phyloP scores from a whole-genome alignment of 345 rosid genomes.

The Populus tremula region DNA sequence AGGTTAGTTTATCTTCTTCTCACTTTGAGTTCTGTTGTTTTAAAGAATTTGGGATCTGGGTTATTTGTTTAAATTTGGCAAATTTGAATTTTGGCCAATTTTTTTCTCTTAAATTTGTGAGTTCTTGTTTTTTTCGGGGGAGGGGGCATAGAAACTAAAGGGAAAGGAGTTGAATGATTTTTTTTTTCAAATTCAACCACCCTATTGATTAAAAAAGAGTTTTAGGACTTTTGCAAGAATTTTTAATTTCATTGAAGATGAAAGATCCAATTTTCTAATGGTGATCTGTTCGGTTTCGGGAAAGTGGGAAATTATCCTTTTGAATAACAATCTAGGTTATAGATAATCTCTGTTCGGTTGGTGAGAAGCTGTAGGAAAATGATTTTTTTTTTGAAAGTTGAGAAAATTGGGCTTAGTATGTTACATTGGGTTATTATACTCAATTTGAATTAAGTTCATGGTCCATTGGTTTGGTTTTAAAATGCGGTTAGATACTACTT shows the following conservation, averaged over 20 bases:
- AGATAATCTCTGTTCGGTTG: background rate
- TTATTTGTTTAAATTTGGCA: background rate
- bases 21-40: background rate
- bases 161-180: background rate
- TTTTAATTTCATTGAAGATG: background rate
- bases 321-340: background rate
- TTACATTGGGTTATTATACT: background rate
- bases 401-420: background rate
- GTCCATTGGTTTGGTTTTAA: background rate
- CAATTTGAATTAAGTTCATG: background rate
- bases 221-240: background rate
- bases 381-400: background rate
- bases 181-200: background rate
- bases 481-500: background rate
- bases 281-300: background rate
- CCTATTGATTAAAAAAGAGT: background rate
- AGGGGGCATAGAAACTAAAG: background rate
- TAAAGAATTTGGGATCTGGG: background rate
- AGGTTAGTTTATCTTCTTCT: slow-evolving; percentile 24
- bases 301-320: background rate
- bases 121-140: background rate
- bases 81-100: background rate
- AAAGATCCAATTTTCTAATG: background rate
- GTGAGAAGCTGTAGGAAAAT: background rate
- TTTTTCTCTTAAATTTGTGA: background rate